Base-by-base conservation (phyloP, 768 basidiomycete species). In the Xanthoconium purpureum region DNA sequence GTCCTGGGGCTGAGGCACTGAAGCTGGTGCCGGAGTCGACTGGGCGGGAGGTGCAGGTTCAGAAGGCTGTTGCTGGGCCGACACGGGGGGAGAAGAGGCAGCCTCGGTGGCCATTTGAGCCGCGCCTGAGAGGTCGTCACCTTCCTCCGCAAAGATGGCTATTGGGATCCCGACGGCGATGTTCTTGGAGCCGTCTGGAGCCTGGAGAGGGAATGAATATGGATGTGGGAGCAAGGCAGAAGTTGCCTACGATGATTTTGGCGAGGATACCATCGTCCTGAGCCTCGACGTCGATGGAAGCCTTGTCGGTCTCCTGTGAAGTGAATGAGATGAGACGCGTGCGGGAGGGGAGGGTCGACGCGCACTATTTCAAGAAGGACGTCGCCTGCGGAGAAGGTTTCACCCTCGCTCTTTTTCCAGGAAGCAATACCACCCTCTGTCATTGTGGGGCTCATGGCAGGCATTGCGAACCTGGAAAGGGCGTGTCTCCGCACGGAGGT, bases 391-490 rank as follows among this genome's bases (percentile, higher is more conserved):
- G 85, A 62, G 70, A 96, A 99, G 2, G 85, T 49, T 64, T 98
- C 95, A 54, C 97, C 97, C 73, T 98, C 96, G 74, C 88, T 88
- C 78, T 91, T 89, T 82, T 98, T 98, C 95, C 97, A 99, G 33
- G 82, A 81, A 45, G 96, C 91, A 71, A 99, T 97, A 60, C 96
- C 97, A 60, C 97, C 97, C 78, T 98, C 97, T 4, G 94, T 94
- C 97, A 99, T 99, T 55, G 97, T 99, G 33, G 97, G 97, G 60
- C 93, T 96, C 96, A 98, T 99, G 64, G 97, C 94, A 55, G 94
- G 95, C 93, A 97, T 95, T 60, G 86, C 79, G 77, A 98, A 95
- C 71, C 86, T 91, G 57, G 89, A 78, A 63, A 98, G 81, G 38
- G 88, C 94, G 76, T 80, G 76, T 64, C 89, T 77, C 59, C 84